Conservation (phyloP, 495 filamentous ascomycete species). For the Neurospora africana region DNA sequence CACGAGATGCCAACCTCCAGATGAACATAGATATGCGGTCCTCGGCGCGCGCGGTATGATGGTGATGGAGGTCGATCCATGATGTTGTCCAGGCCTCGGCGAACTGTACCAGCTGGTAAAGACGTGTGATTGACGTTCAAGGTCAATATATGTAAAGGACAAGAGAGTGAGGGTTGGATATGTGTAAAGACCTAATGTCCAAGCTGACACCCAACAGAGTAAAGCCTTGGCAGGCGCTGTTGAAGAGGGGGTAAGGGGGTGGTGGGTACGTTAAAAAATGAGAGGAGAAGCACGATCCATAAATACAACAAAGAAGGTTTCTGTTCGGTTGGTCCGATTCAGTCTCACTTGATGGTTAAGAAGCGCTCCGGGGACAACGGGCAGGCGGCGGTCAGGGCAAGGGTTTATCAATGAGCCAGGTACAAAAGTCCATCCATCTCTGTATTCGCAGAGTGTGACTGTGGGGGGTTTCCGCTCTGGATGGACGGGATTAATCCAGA, state of each 20-base stretch:
- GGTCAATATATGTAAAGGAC: not conserved
- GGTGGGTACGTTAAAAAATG: not conserved
- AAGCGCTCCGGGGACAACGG: not conserved
- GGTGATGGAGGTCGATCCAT: slow-evolving; percentile 20
- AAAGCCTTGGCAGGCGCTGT: not conserved
- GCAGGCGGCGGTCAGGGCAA: not conserved
- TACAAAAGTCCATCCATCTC: not conserved
- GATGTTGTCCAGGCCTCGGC: slow-evolving; percentile 3
- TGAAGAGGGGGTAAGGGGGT: not conserved
- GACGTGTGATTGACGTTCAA: slow-evolving; percentile 5
- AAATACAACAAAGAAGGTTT: not conserved
- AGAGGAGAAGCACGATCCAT: not conserved
- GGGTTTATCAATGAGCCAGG: not conserved
- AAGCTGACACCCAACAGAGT: not conserved
- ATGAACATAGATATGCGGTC: slow-evolving; percentile 36
- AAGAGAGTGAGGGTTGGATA: too few species aligned
- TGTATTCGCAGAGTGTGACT: not conserved
- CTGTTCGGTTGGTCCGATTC: not conserved
- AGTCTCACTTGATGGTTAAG: not conserved
- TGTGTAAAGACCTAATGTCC: not conserved
- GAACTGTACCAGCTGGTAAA: slow-evolving; percentile 4
- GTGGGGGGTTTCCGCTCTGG: not conserved
- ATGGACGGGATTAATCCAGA: not conserved
- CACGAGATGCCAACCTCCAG: slow-evolving; percentile 37
- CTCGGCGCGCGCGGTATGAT: slow-evolving; percentile 12